Conservation (phyloP, 169 alveolate species). For the Cryptosporidium viatorum region DNA sequence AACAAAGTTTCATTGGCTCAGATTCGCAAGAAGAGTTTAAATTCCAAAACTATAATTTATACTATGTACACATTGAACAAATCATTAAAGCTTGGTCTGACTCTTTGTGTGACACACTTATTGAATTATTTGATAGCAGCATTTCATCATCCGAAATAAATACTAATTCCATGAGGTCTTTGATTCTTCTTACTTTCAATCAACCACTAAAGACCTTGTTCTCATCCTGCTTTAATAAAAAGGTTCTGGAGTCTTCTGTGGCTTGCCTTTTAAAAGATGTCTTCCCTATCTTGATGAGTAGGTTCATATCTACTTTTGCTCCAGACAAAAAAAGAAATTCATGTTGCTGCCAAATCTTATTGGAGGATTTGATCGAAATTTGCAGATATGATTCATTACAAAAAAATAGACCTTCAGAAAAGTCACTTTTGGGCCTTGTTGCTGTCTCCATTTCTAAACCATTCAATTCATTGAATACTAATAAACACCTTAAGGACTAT, state of each 20-base stretch:
- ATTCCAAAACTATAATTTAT: not conserved
- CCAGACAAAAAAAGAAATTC: not conserved
- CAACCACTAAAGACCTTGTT: conserved; percentile 27
- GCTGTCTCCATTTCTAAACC: not conserved
- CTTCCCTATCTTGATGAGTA: conserved; percentile 2
- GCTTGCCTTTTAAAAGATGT: conserved; percentile 16
- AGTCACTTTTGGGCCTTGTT: conserved; percentile 14
- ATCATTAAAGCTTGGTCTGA: conserved; percentile 43
- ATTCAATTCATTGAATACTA: not conserved
- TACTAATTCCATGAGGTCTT: not conserved
- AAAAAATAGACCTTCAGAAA: not conserved
- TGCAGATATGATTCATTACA: not conserved
- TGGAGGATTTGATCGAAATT: conserved; percentile 8
- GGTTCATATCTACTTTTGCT: not conserved
- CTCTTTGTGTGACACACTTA: conserved; percentile 27
- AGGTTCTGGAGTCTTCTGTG: conserved; percentile 6
- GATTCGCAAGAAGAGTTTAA: not conserved
- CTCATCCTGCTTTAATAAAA: conserved; percentile 17
- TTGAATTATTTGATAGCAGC: not conserved
- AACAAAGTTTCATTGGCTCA: not conserved
- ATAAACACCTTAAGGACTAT: conserved; percentile 5
- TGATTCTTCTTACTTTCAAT: not conserved
- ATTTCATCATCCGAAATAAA: not conserved
- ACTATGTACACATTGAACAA: conserved; percentile 12
- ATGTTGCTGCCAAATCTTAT: conserved; percentile 35